Base-by-base conservation (phyloP, 768 basidiomycete genomes). In the Lactarius sanguifluus region DNA sequence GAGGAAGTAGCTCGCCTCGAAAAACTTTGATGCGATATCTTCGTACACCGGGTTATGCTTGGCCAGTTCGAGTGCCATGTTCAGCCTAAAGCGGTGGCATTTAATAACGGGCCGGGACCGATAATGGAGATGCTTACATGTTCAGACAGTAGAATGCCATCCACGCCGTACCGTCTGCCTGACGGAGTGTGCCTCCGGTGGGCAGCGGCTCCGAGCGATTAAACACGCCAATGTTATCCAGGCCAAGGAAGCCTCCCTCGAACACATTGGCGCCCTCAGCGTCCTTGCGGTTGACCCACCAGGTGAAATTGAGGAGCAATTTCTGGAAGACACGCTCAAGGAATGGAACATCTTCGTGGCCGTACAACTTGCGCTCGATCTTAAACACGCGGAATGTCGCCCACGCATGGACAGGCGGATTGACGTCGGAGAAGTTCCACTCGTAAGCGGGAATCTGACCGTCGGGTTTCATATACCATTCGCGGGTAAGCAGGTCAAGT, bases 401-500 rank as follows among this genome's bases (percentile, higher is more conserved):
- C 92, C 97, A 99, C 10, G 97, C 97, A 77, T 99, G 97, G 3
- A 99, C 97, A 15, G 97, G 97, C 10, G 97, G 97, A 76, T 99
- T 98, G 69, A 98, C 97, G 75, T 99, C 97, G 59, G 89, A 86
- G 73, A 97, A 98, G 75, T 99, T 98, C 97, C 97, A 99, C 76
- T 99, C 97, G 76, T 98, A 99, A 0, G 97, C 97, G 3, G 97
- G 97, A 65, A 99, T 91, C 73, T 97, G 96, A 41, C 97, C 97
- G 75, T 98, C 96, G 1, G 97, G 97, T 76, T 97, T 97, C 91
- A 94, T 92, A 79, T 98, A 99, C 97, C 97, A 99, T 78, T 99
- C 97, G 64, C 97, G 84, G 2, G 96, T 98, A 72, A 99, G 83
- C 66, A 98, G 75, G 76, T 98, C 96, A 41, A 99, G 84, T 76